A percentile compares a stretch with the other conserved stretches of the same genome.
Evolutionary conservation across 2,329 filamentous ascomycete species (phyloP).

Genomic region (Chaetomium sp.): DNA sequence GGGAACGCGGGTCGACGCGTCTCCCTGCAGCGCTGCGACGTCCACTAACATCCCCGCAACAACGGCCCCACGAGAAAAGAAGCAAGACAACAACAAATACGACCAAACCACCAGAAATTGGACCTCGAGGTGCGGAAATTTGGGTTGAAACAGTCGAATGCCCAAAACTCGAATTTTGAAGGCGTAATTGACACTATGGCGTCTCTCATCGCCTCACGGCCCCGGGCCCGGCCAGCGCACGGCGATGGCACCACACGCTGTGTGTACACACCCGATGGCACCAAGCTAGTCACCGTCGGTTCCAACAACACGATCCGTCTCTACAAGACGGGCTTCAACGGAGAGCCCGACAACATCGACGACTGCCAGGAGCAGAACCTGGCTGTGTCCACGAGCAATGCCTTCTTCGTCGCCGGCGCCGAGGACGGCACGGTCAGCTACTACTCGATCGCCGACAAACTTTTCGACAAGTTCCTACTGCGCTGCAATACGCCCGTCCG

Average conservation of each 20-base stretch:
- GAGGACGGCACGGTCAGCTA: constrained; percentile 96
- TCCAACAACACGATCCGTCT: constrained; percentile 90
- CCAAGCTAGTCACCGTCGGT: constrained; percentile 81
- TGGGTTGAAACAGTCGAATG: not conserved
- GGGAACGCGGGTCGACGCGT: constrained; percentile 20
- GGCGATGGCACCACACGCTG: constrained; percentile 82
- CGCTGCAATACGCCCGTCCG: constrained; percentile 80
- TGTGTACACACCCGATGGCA: constrained; percentile 83
- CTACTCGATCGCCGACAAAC: constrained; percentile 70
- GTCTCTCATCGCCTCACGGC: constrained; percentile 39
- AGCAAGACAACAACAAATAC: not conserved
- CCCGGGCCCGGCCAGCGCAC: constrained; percentile 64
- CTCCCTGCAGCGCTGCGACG: constrained; percentile 3
- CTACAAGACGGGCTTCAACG: constrained; percentile 85
- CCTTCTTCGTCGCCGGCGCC: constrained; percentile 81
- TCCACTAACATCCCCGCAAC: not conserved
- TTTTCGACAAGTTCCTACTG: constrained; percentile 74
- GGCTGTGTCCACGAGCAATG: constrained; percentile 67
- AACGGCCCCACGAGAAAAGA: not conserved
- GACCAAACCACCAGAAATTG: not conserved
- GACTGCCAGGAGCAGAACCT: constrained; percentile 83
- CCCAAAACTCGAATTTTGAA: not conserved
- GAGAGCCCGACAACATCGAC: constrained; percentile 87
- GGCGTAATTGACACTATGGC: constrained; percentile 28
- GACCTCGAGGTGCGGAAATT: not conserved